phyloP scores from a whole-genome alignment of 345 rosid species.

The Eucalyptus tenuipes region DNA sequence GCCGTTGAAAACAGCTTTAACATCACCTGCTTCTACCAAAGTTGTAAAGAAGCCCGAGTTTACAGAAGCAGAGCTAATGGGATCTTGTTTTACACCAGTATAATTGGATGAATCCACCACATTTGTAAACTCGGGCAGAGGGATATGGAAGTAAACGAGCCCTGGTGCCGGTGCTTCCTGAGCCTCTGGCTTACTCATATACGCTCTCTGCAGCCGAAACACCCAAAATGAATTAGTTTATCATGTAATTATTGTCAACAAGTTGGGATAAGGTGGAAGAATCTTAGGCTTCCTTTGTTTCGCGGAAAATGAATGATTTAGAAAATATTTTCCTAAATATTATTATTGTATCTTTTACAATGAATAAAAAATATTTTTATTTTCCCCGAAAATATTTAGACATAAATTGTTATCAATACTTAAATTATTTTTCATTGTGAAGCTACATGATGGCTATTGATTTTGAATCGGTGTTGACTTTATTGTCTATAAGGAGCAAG shows the following conservation, averaged over 20 bases:
- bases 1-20: constrained; percentile 79
- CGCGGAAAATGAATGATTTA: rapidly evolving
- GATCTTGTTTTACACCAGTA: constrained; percentile 67
- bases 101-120: constrained; percentile 43
- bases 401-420: no score
- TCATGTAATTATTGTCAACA: not conserved
- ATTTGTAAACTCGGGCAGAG: constrained; percentile 56
- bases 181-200: constrained; percentile 40
- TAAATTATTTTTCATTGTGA: not conserved
- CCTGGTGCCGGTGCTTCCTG: constrained; percentile 69
- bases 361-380: no score
- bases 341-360: no score
- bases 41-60: constrained; percentile 87
- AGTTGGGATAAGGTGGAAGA: not conserved
- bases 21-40: constrained; percentile 71
- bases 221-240: not conserved
- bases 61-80: constrained; percentile 45
- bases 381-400: not conserved
- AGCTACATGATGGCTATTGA: not conserved
- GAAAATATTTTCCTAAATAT: no score
- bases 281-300: not conserved
- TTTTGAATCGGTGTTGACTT: not conserved
- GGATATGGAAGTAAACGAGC: constrained; percentile 82
- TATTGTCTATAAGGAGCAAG: not conserved
- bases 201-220: constrained; percentile 31